Conservation (phyloP, 2,329 filamentous ascomycete genomes). For the Incumbomyces lentus region DNA sequence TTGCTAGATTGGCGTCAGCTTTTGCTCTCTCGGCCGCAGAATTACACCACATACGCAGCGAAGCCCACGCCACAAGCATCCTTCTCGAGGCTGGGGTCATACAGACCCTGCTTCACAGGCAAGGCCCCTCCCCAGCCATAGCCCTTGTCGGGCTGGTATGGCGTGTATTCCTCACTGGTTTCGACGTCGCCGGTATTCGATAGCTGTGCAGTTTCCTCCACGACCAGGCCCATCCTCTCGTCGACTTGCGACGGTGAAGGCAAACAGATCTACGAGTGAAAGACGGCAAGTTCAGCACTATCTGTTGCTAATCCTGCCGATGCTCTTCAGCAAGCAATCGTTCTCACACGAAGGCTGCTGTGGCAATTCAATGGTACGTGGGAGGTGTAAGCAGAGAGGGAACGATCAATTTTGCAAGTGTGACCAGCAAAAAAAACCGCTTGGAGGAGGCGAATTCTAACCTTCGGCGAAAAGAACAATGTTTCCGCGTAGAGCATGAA, state of each 20-base stretch:
- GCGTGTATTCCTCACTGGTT: conserved; percentile 38
- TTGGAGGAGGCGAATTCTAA: not conserved
- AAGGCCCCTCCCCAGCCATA: conserved; percentile 95
- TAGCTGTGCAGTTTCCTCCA: conserved; percentile 31
- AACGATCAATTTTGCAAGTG: not conserved
- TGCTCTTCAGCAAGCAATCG: not conserved
- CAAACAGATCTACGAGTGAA: not conserved
- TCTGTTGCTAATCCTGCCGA: conserved; percentile 2
- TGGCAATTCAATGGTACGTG: not conserved
- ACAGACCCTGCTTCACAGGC: conserved; percentile 96
- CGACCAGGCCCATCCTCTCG: conserved; percentile 39
- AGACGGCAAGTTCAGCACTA: not conserved
- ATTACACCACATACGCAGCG: conserved; percentile 61
- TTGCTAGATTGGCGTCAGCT: conserved; percentile 48
- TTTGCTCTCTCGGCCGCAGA: not conserved
- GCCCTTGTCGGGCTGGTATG: conserved; percentile 46
- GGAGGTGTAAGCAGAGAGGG: not conserved
- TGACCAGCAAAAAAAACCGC: not conserved
- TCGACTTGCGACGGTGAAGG: conserved; percentile 9
- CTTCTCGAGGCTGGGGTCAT: conserved; percentile 91
- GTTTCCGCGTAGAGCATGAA: conserved; percentile 1
- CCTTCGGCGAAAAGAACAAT: not conserved
- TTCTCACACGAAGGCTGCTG: not conserved
- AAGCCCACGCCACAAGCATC: conserved; percentile 99
- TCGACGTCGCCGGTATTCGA: conserved; percentile 34